Evolutionary conservation across 345 rosid species (phyloP).

Genomic region (Abelmoschus esculentus): DNA sequence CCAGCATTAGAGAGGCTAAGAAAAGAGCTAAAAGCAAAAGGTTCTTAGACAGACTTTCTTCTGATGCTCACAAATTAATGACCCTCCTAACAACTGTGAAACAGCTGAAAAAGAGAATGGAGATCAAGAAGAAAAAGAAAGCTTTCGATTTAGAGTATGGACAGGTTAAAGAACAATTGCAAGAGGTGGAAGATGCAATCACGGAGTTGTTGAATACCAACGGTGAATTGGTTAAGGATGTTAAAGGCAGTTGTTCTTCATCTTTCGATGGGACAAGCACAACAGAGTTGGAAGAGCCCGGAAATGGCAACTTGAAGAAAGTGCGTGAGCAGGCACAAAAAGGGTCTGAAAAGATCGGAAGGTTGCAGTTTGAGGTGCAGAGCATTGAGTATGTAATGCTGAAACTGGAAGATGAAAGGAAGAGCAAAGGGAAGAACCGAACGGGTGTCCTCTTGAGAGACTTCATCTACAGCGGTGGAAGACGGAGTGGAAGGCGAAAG

Average conservation of each 20-base stretch:
- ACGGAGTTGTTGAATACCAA: conserved; percentile 46
- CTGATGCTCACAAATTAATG: conserved; percentile 60
- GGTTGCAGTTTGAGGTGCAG: conserved; percentile 71
- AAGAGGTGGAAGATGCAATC: conserved; percentile 59
- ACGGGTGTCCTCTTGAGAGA: conserved; percentile 57
- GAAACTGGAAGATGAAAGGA: conserved; percentile 66
- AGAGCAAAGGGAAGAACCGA: conserved; percentile 39
- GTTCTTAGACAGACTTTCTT: conserved; percentile 63
- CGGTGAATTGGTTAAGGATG: conserved; percentile 40
- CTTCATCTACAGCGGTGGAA: conserved; percentile 50
- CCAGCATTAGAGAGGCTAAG: conserved; percentile 26
- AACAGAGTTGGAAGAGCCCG: conserved; percentile 26
- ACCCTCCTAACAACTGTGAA: conserved; percentile 49
- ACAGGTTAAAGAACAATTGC: conserved; percentile 50
- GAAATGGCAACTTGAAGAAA: conserved; percentile 30
- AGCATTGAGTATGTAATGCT: conserved; percentile 51
- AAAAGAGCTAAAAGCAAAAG: conserved; percentile 38
- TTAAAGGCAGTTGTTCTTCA: conserved; percentile 30
- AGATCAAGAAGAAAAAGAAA: conserved; percentile 46
- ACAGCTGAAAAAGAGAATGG: conserved; percentile 62
- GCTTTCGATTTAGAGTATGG: conserved; percentile 43
- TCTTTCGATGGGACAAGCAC: conserved; percentile 10
- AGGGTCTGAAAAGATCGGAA: conserved; percentile 71
- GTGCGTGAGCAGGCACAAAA: conserved; percentile 49
- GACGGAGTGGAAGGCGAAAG: conserved; percentile 41